A percentile compares a stretch with the other conserved stretches of the same genome.
These are phyloP conservation scores for Pseudozyma hubeiensis DNA, from an alignment of 1,284 basidiomycete species.

Conservation along the genomic window DNA sequence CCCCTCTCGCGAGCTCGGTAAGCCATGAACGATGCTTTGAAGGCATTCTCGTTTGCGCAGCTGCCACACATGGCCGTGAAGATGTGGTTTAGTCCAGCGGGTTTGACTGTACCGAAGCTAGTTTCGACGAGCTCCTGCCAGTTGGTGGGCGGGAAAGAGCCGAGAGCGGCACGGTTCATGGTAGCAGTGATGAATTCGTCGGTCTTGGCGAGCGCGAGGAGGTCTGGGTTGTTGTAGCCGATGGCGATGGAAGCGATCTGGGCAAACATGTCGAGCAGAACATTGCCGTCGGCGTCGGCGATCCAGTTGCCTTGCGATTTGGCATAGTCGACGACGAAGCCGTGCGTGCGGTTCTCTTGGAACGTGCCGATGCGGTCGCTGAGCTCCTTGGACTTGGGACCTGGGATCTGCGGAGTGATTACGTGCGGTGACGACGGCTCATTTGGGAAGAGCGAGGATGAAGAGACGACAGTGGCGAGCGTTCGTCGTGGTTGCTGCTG, in stretches of 20 bases:
- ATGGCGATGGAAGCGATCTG: constrained; percentile 70
- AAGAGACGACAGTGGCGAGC: constrained; percentile 29
- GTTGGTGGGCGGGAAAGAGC: constrained; percentile 72
- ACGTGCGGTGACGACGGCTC: constrained; percentile 62
- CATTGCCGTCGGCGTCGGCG: constrained; percentile 73
- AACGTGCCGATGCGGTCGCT: constrained; percentile 67
- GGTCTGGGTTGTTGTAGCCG: constrained; percentile 72
- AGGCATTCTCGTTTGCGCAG: constrained; percentile 71
- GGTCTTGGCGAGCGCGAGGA: constrained; percentile 65
- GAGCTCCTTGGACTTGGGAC: constrained; percentile 61
- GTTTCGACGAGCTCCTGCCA: constrained; percentile 71
- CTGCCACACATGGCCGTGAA: constrained; percentile 69
- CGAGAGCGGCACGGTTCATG: constrained; percentile 73
- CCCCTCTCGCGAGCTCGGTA: constrained; percentile 70
- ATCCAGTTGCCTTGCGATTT: constrained; percentile 70
- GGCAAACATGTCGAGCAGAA: constrained; percentile 73
- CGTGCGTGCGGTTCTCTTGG: constrained; percentile 70
- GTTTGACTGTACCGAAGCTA: constrained; percentile 72
- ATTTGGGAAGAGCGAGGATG: constrained; percentile 54
- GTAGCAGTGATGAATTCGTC: constrained; percentile 69
- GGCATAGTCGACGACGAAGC: constrained; percentile 70
- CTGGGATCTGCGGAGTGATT: constrained; percentile 60
- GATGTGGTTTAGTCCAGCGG: constrained; percentile 71
- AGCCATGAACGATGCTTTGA: constrained; percentile 73
- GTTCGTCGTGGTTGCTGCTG: constrained; percentile 27